These are phyloP conservation scores for Microbotryum lychnidis-dioicae DNA, from an alignment of 1,284 basidiomycete species.

Conservation along the genomic window DNA sequence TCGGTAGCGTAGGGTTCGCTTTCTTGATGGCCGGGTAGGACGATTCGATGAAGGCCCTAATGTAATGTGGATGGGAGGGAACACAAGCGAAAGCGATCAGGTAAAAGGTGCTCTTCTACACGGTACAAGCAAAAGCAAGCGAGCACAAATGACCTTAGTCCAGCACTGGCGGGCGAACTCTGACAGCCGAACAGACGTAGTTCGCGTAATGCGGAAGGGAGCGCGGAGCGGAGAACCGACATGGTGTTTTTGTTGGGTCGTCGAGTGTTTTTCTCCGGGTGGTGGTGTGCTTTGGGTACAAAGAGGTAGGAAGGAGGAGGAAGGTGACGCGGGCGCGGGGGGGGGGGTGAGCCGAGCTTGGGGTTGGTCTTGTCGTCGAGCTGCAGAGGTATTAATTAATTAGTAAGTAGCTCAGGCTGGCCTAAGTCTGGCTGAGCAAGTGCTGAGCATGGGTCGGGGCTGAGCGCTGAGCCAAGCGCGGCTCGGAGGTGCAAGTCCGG, in stretches of 20 bases:
- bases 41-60: slow-evolving; percentile 58
- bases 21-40: slow-evolving; percentile 75
- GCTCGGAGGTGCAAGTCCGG: too few relatives aligned
- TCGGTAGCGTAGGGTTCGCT: slow-evolving; percentile 79
- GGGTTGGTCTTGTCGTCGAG: too few relatives aligned
- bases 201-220: slow-evolving; percentile 76
- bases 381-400: too few relatives aligned
- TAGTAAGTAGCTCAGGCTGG: too few relatives aligned
- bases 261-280: too few relatives aligned
- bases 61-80: not conserved
- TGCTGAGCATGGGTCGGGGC: too few relatives aligned
- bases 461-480: too few relatives aligned
- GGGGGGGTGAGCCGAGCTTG: too few relatives aligned
- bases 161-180: slow-evolving; percentile 64
- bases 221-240: slow-evolving; percentile 62
- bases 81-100: slow-evolving; percentile 48
- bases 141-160: slow-evolving; percentile 58
- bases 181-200: slow-evolving; percentile 81
- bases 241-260: slow-evolving; percentile 39
- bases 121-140: not conserved
- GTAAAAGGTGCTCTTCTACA: not conserved
- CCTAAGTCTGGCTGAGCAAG: too few relatives aligned
- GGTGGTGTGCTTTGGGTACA: too few relatives aligned
- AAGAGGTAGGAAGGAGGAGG: too few relatives aligned
- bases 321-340: too few relatives aligned